A percentile compares a stretch with the other conserved stretches of the same genome.
Conservation (phyloP, 2,329 filamentous ascomycete species). For the Leptographium wingfieldii region DNA sequence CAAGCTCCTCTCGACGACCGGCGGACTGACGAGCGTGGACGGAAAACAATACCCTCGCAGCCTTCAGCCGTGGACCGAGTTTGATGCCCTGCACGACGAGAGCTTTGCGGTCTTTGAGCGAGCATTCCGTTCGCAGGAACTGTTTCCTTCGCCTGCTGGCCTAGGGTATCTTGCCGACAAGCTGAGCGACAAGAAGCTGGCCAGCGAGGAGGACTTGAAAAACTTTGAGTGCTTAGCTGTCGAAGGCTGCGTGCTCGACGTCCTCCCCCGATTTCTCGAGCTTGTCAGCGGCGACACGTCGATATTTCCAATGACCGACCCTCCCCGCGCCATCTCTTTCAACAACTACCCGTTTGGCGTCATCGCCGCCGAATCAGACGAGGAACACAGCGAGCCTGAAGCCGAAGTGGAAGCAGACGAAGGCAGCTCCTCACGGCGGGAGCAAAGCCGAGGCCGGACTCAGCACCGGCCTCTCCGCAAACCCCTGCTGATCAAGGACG, state of each 20-base stretch:
- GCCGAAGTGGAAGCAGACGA: not conserved
- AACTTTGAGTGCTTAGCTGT: conserved; percentile 5
- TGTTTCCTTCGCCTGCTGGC: conserved; percentile 1
- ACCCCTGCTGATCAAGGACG: not conserved
- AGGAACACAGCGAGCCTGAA: not conserved
- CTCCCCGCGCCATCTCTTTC: not conserved
- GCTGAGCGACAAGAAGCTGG: conserved; percentile 1
- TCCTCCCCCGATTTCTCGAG: conserved; percentile 1
- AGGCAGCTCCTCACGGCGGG: not conserved
- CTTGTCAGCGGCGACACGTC: conserved; percentile 6
- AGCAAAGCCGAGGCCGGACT: not conserved
- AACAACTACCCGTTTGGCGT: conserved; percentile 5
- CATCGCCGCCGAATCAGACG: conserved; percentile 2
- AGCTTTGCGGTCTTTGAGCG: not conserved
- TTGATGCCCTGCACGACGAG: not conserved
- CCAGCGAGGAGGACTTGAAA: conserved; percentile 5
- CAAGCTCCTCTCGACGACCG: not conserved
- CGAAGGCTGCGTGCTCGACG: conserved; percentile 4
- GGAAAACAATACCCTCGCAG: conserved; percentile 3
- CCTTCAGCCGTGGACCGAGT: conserved; percentile 2
- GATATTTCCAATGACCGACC: not conserved
- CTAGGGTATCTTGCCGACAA: not conserved
- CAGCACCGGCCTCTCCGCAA: not conserved
- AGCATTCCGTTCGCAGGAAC: not conserved
- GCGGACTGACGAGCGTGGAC: conserved; percentile 1